These are phyloP conservation scores for Panicum hallii DNA, from an alignment of 202 grass and related monocot species.

Conservation along the genomic window DNA sequence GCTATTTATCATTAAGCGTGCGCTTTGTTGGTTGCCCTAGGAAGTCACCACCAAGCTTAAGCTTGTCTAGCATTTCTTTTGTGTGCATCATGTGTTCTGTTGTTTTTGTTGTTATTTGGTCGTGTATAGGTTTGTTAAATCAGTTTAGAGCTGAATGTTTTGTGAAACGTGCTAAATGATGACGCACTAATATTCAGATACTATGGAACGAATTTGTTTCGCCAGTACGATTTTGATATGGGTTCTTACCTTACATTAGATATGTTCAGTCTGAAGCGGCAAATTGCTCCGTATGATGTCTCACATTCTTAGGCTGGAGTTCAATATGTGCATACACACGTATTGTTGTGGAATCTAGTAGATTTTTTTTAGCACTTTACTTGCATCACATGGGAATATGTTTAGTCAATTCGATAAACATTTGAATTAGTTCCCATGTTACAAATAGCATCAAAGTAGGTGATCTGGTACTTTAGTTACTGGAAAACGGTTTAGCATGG, in stretches of 20 bases:
- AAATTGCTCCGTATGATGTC: background rate
- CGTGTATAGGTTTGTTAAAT: slow-evolving; percentile 7
- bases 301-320: background rate
- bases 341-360: background rate
- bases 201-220: background rate
- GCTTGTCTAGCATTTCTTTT: background rate
- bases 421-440: slow-evolving; percentile 16
- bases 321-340: too few relatives aligned
- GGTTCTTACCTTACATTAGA: background rate
- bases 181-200: background rate
- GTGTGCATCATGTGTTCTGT: background rate
- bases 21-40: background rate
- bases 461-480: background rate
- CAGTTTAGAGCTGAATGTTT: background rate
- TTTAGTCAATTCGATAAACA: background rate
- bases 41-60: background rate
- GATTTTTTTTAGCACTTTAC: background rate
- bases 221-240: background rate
- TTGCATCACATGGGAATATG: background rate
- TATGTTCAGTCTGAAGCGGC: background rate
- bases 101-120: slow-evolving; percentile 1
- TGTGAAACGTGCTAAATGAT: background rate
- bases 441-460: background rate
- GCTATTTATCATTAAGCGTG: background rate
- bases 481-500: background rate